Conservation (phyloP, 495 filamentous ascomycete species). For the Aspergillus panamensis region DNA sequence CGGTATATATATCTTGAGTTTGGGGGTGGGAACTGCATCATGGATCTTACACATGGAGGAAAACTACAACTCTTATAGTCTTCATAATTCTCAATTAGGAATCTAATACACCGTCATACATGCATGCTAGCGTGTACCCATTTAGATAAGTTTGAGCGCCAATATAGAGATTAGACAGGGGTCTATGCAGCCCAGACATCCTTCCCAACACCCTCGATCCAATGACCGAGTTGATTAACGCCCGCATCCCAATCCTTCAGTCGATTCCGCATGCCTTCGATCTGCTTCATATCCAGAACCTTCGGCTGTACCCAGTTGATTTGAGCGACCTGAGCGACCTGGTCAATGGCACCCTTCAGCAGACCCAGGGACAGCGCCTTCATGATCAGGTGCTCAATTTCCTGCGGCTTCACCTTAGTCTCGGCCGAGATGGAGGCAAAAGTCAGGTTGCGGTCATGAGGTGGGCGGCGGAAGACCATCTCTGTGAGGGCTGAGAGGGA, state of each 20-base stretch:
- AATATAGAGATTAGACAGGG: slow-evolving; percentile 2
- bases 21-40: neutral
- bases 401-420: slow-evolving; percentile 83
- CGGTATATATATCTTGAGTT: no score
- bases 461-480: slow-evolving; percentile 91
- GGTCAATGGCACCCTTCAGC: slow-evolving; percentile 88
- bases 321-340: slow-evolving; percentile 87
- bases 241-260: slow-evolving; percentile 92
- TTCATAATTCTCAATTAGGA: slow-evolving; percentile 17
- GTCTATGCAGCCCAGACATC: slow-evolving; percentile 85
- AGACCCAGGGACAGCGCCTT: slow-evolving; percentile 92
- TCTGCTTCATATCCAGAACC: slow-evolving; percentile 91
- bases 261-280: slow-evolving; percentile 85
- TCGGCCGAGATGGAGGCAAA: slow-evolving; percentile 84
- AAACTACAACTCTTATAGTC: slow-evolving; percentile 1
- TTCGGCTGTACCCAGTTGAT: slow-evolving; percentile 99
- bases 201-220: slow-evolving; percentile 86
- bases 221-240: slow-evolving; percentile 90
- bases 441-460: slow-evolving; percentile 90
- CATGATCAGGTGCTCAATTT: slow-evolving; percentile 98
- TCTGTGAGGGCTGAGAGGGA: slow-evolving; percentile 93
- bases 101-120: slow-evolving; percentile 22
- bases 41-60: no score
- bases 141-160: slow-evolving; percentile 25
- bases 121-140: slow-evolving; percentile 24